Percentiles rank a stretch among this genome's conserved stretches.
These are phyloP conservation scores for Leishmania major DNA, from an alignment of 208 protist genomes.

Conservation along the genomic window DNA sequence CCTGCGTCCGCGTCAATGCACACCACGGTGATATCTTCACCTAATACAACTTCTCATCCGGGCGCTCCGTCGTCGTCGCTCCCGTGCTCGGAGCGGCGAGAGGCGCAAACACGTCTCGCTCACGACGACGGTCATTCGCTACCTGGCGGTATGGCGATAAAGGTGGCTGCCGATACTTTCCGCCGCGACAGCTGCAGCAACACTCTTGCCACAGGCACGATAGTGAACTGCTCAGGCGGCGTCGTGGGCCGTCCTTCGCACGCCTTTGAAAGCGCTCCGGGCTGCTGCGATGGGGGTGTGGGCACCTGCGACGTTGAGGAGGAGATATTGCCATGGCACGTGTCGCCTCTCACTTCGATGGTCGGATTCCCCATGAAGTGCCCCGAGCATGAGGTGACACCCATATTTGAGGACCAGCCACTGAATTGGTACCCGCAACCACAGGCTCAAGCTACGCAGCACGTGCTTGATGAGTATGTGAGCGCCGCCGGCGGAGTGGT, in stretches of 20 bases:
- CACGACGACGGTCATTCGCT: neutral
- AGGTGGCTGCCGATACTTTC: slow-evolving; percentile 9
- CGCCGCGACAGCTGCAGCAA: neutral
- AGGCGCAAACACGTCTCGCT: neutral
- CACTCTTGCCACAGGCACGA: neutral
- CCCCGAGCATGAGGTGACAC: neutral
- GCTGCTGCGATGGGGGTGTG: neutral
- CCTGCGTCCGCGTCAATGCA: neutral
- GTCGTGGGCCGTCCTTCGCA: neutral
- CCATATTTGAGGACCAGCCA: slow-evolving; percentile 16
- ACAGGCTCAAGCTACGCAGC: neutral
- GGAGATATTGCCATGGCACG: neutral
- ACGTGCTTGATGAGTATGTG: neutral
- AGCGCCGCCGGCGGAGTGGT: neutral
- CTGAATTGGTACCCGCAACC: neutral
- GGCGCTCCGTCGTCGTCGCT: neutral
- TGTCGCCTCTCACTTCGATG: neutral
- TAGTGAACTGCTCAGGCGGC: neutral
- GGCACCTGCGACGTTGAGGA: neutral
- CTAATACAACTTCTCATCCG: neutral
- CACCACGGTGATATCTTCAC: neutral
- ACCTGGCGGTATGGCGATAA: neutral
- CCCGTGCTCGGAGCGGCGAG: neutral
- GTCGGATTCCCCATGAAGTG: neutral
- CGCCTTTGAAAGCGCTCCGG: neutral